phyloP scores from a whole-genome alignment of 768 basidiomycete species.

The Lactifluus volemus region DNA sequence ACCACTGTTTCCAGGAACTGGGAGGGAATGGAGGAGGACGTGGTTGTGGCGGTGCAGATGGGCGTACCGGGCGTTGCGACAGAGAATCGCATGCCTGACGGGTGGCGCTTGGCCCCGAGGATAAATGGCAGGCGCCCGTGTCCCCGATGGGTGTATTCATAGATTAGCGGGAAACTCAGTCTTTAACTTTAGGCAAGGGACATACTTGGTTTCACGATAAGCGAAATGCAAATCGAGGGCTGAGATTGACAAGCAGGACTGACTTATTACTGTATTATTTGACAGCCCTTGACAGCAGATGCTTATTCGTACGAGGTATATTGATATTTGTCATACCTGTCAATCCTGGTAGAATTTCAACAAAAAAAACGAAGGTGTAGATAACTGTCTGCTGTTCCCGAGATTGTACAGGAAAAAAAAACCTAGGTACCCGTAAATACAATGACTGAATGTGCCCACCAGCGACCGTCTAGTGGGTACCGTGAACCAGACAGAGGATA shows the following conservation, averaged over 20 bases:
- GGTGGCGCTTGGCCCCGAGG: conserved; percentile 46
- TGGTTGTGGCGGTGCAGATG: background rate
- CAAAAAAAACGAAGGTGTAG: background rate
- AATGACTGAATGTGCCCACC: background rate
- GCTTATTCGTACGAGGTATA: too few species aligned
- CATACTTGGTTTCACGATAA: too few species aligned
- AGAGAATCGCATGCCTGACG: conserved; percentile 25
- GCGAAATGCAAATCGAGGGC: background rate
- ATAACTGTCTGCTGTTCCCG: background rate
- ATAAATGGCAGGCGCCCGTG: conserved; percentile 49
- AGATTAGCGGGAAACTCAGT: conserved; percentile 3
- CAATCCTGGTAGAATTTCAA: background rate
- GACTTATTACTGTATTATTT: background rate
- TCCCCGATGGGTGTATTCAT: conserved; percentile 54
- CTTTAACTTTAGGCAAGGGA: too few species aligned
- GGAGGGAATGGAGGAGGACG: background rate
- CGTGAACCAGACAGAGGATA: background rate
- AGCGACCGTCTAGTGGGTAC: background rate
- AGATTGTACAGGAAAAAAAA: background rate
- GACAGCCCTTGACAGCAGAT: background rate
- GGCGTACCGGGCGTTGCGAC: background rate
- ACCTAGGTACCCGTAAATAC: background rate
- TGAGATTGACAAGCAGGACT: background rate
- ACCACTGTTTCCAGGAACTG: background rate
- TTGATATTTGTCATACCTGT: background rate